Conservation (phyloP, 1,284 basidiomycete genomes). For the Meira miltonrushii region DNA sequence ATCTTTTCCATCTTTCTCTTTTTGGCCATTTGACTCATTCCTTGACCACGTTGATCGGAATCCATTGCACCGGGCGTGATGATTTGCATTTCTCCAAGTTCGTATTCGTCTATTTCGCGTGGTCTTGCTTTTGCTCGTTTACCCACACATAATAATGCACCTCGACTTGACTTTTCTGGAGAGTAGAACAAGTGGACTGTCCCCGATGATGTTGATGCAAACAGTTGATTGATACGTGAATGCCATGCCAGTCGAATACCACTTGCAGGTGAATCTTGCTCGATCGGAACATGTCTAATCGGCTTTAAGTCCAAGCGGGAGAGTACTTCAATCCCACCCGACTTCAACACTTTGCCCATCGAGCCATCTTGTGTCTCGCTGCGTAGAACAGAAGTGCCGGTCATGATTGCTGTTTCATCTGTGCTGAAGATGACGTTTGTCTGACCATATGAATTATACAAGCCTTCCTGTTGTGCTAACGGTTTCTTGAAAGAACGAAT, state of each 20-base stretch:
- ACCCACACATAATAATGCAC: constrained; percentile 76
- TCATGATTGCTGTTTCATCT: constrained; percentile 77
- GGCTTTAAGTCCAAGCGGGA: constrained; percentile 6
- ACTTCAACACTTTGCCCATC: not conserved
- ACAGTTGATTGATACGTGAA: constrained; percentile 40
- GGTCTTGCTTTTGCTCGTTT: constrained; percentile 56
- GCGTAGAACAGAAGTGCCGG: constrained; percentile 58
- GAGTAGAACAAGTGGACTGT: constrained; percentile 84
- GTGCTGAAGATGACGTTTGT: constrained; percentile 91
- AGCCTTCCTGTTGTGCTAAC: constrained; percentile 61
- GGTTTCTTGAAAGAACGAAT: constrained; percentile 80
- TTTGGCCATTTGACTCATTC: constrained; percentile 55
- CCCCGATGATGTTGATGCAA: constrained; percentile 56
- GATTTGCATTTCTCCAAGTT: constrained; percentile 16
- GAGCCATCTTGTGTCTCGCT: not conserved
- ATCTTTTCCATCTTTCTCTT: constrained; percentile 84
- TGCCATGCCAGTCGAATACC: constrained; percentile 31
- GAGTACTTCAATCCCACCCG: constrained; percentile 27
- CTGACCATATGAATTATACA: constrained; percentile 77
- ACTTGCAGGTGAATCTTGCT: not conserved
- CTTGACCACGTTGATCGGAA: constrained; percentile 30
- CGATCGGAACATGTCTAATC: not conserved
- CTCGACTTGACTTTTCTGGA: constrained; percentile 76
- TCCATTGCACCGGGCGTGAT: constrained; percentile 51
- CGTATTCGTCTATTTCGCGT: constrained; percentile 10